A percentile compares a stretch with the other conserved stretches of the same genome.
Evolutionary conservation across 2,329 filamentous ascomycete genomes (phyloP).

Genomic region (Blastomyces percursus): DNA sequence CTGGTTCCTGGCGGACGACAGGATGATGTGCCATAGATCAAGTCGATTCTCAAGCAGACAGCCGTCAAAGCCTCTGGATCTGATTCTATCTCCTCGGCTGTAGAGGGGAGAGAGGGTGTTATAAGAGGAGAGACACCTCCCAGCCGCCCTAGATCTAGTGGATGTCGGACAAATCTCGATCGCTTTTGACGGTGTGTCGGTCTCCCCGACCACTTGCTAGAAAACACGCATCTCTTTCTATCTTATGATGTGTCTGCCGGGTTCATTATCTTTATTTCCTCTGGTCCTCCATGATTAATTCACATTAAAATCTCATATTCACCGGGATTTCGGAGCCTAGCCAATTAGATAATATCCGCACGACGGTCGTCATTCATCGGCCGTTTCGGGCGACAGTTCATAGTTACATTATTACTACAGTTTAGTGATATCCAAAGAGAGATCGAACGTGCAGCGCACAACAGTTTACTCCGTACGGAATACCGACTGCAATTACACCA

Average conservation of each 20-base stretch:
- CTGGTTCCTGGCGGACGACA: too few species aligned
- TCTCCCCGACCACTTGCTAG: neutral
- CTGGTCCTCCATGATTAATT: neutral
- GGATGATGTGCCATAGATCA: too few species aligned
- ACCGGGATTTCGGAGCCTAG: neutral
- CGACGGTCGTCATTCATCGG: neutral
- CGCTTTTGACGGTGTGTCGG: neutral
- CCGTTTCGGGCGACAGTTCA: too few species aligned
- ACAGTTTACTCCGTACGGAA: too few species aligned
- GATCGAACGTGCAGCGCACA: neutral
- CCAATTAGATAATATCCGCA: neutral
- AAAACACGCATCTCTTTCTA: neutral
- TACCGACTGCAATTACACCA: neutral
- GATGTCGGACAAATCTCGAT: neutral
- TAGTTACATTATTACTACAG: too few species aligned
- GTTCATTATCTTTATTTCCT: neutral
- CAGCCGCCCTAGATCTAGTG: too few species aligned
- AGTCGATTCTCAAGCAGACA: too few species aligned
- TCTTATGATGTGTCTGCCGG: neutral
- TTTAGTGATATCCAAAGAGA: neutral
- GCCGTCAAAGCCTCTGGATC: too few species aligned
- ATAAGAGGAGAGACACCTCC: neutral
- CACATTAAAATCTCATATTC: neutral
- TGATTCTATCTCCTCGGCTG: too few species aligned
- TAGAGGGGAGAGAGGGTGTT: neutral